These are phyloP conservation scores for Yarrowia alimentaria DNA, from an alignment of 805 yeast genomes.

Conservation along the genomic window DNA sequence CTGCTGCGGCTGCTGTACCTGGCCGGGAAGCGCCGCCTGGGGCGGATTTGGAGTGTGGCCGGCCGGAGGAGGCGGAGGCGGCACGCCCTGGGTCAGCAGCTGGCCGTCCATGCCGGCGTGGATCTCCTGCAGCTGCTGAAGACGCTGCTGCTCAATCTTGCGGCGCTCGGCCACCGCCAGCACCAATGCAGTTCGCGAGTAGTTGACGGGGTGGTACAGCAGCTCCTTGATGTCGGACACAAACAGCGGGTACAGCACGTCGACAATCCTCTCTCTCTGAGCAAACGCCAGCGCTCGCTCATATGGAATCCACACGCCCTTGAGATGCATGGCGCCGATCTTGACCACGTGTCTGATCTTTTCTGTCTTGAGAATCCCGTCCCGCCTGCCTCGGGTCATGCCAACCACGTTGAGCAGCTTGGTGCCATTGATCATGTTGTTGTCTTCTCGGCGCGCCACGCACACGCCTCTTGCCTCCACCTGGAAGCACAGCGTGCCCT, in stretches of 20 bases:
- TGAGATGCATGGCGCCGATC: constrained; percentile 82
- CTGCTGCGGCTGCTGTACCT: too few species aligned
- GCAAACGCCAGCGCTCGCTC: constrained; percentile 82
- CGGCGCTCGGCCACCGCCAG: constrained; percentile 39
- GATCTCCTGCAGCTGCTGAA: constrained; percentile 26
- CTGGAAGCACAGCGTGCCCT: constrained; percentile 78
- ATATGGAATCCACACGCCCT: constrained; percentile 90
- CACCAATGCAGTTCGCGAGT: constrained; percentile 39
- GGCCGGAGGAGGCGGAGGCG: constrained; percentile 3
- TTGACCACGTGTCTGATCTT: constrained; percentile 78
- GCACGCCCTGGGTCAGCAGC: constrained; percentile 12
- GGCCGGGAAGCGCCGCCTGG: too few species aligned
- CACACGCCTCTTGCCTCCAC: constrained; percentile 78
- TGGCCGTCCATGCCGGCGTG: constrained; percentile 29
- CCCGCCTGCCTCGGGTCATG: constrained; percentile 84
- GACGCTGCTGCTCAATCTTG: constrained; percentile 31
- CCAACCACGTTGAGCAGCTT: constrained; percentile 79
- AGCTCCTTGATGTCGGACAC: constrained; percentile 55
- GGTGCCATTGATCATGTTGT: constrained; percentile 84
- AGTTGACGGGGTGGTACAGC: constrained; percentile 40
- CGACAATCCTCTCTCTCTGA: constrained; percentile 72
- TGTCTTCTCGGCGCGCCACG: constrained; percentile 82
- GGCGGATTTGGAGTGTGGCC: too few species aligned
- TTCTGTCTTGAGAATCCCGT: constrained; percentile 80
- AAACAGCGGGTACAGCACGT: constrained; percentile 63